These are phyloP conservation scores for Hypomyces perniciosus DNA, from an alignment of 2,329 filamentous ascomycete genomes.

Conservation along the genomic window DNA sequence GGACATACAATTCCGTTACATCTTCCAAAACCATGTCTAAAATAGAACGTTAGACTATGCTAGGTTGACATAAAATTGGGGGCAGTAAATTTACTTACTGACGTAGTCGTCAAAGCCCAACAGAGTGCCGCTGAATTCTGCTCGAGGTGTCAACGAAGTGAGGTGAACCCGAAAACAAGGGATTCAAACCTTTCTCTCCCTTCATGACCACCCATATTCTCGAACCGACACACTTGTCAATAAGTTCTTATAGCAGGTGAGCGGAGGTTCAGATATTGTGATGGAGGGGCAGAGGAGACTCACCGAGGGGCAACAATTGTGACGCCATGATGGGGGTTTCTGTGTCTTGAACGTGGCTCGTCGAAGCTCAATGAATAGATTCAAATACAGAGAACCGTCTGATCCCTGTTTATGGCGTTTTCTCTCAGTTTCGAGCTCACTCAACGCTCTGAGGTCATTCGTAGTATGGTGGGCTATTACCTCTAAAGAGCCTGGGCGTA, in stretches of 20 bases:
- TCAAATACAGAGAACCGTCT: not conserved
- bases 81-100: conserved; percentile 60
- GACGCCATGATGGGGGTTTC: conserved; percentile 53
- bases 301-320: conserved; percentile 67
- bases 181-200: conserved; percentile 76
- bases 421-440: not conserved
- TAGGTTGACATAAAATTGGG: not conserved
- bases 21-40: conserved; percentile 97
- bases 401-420: not conserved
- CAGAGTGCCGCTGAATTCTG: conserved; percentile 92
- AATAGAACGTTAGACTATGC: conserved; percentile 18
- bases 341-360: not conserved
- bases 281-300: conserved; percentile 15
- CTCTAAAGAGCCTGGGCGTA: conserved; percentile 2
- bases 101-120: conserved; percentile 99
- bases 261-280: not conserved
- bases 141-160: conserved; percentile 13
- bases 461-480: not conserved
- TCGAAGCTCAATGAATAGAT: too few species aligned
- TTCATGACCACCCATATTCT: conserved; percentile 99
- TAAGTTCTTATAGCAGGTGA: conserved; percentile 62
- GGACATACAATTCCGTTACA: conserved; percentile 84
- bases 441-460: conserved; percentile 1
- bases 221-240: conserved; percentile 97
- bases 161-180: not conserved